Base-by-base conservation (phyloP, 257 asterid species). In the Solanum acaule region DNA sequence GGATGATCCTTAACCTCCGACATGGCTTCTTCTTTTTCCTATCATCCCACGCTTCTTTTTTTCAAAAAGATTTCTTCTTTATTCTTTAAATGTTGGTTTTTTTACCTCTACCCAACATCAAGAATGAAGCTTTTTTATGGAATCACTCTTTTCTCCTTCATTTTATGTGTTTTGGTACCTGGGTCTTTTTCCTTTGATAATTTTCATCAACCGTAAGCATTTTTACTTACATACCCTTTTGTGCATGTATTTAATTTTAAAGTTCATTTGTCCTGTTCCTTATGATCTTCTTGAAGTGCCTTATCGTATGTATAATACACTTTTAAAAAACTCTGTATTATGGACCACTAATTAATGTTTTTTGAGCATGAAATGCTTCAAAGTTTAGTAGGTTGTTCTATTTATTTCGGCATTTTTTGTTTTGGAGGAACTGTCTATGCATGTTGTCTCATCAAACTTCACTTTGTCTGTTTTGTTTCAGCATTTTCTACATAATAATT, bases 201-300 rank as follows among this genome's bases (percentile, higher is more conserved):
- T 91, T 92, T 91, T 89, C 96, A 93, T 86, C 98, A 94, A 92
- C 95, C 99, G 99, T 97, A 93, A 97, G 98, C 63, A 15, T 34
- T 89, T 85, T 23, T 44, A 52, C 63, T 52, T 52, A 2, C 46
- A 40, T 42, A 42, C 46, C 46, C 46, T 38, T 16, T 25, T 27
- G 9, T 78, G 31, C 22, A 37, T 77, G n/a, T 22, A 77, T 77
- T 8, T n/a, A 77, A n/a, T 29, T 42, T 42, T 76, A 42, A 42
- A 40, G 23, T 77, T 77, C 42, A 40, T 42, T 79, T 79, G 20
- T 25, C 29, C 61, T 46, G 59, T 76, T 76, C 18, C 49, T 76
- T 76, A n/a, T 37, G 20, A 38, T 76, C 59, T 76, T 76, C 59
- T 76, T 76, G 7, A 27, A 78, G n/a, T 37, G 56, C 10, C 18